A percentile compares a stretch with the other conserved stretches of the same genome.
Evolutionary conservation across 306 rosid genomes (phyloP).

Genomic region (Trichosanthes cucumerina): DNA sequence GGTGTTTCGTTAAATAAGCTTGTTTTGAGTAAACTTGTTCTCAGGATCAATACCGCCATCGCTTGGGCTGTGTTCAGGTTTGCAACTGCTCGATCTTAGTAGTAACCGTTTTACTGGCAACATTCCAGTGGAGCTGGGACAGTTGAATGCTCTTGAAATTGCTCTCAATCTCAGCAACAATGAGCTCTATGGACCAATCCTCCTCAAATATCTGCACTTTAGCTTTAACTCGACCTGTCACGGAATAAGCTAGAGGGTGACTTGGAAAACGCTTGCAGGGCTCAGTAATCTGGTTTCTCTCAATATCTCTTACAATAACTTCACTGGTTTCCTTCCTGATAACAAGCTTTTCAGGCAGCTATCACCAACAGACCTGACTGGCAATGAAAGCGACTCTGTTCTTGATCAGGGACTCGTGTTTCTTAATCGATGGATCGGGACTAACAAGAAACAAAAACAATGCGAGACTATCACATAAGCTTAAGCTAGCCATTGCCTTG

Average conservation of each 20-base stretch:
- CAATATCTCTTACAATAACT: conserved; percentile 69
- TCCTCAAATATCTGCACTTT: conserved; percentile 50
- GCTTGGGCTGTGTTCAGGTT: conserved; percentile 49
- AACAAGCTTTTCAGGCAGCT: conserved; percentile 61
- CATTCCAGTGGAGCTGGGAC: conserved; percentile 51
- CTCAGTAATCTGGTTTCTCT: conserved; percentile 73
- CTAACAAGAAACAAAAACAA: neutral
- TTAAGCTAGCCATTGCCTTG: conserved; percentile 49
- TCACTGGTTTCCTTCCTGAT: conserved; percentile 69
- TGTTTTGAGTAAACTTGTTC: conserved; percentile 39
- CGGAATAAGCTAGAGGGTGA: conserved; percentile 68
- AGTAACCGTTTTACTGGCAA: conserved; percentile 53
- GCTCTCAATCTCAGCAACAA: conserved; percentile 70
- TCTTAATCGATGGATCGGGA: conserved; percentile 13
- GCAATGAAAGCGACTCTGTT: conserved; percentile 70
- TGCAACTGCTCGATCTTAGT: conserved; percentile 71
- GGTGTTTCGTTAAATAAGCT: conserved; percentile 54
- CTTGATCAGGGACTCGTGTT: conserved; percentile 47
- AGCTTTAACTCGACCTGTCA: conserved; percentile 70
- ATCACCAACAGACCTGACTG: conserved; percentile 42
- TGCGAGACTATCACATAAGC: conserved; percentile 30
- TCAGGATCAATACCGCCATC: conserved; percentile 58
- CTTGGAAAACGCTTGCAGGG: conserved; percentile 38
- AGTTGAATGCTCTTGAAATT: conserved; percentile 61
- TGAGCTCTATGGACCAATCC: conserved; percentile 55